These are phyloP conservation scores for Jasminum sambac DNA, from an alignment of 257 asterid species.

Conservation along the genomic window DNA sequence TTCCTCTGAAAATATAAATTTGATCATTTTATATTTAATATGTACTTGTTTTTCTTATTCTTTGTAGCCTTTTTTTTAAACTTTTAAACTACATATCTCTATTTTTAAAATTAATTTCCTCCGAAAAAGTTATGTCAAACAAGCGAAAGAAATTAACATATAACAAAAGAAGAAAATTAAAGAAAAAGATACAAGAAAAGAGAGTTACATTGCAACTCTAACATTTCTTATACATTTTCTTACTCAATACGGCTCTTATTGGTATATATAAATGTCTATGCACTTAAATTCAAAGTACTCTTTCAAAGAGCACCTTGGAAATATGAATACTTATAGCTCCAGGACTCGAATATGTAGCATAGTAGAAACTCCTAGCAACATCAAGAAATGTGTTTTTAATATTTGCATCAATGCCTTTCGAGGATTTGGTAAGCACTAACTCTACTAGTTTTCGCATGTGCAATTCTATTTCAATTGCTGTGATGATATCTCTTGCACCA, in stretches of 20 bases:
- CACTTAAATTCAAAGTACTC: slow-evolving; percentile 34
- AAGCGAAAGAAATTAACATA: no score
- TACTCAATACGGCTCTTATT: neutral
- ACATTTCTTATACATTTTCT: neutral
- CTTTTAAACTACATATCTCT: no score
- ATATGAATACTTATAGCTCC: slow-evolving; percentile 57
- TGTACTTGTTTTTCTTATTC: no score
- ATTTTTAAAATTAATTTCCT: no score
- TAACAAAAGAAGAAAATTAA: no score
- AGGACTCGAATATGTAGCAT: slow-evolving; percentile 51
- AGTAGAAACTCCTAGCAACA: slow-evolving; percentile 63
- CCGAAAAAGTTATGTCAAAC: no score
- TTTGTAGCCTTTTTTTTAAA: no score
- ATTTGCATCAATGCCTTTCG: slow-evolving; percentile 34
- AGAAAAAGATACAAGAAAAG: neutral
- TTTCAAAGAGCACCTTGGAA: slow-evolving; percentile 70
- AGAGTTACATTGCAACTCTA: neutral
- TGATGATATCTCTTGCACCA: slow-evolving; percentile 27
- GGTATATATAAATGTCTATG: neutral
- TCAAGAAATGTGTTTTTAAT: slow-evolving; percentile 56
- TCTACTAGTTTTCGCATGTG: slow-evolving; percentile 61
- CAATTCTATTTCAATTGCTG: slow-evolving; percentile 40
- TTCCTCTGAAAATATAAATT: no score
- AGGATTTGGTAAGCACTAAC: slow-evolving; percentile 44
- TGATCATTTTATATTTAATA: no score